Percentiles rank a stretch among this genome's conserved stretches.
phyloP scores from a whole-genome alignment of 257 asterid species.

The Solanum neorickii region DNA sequence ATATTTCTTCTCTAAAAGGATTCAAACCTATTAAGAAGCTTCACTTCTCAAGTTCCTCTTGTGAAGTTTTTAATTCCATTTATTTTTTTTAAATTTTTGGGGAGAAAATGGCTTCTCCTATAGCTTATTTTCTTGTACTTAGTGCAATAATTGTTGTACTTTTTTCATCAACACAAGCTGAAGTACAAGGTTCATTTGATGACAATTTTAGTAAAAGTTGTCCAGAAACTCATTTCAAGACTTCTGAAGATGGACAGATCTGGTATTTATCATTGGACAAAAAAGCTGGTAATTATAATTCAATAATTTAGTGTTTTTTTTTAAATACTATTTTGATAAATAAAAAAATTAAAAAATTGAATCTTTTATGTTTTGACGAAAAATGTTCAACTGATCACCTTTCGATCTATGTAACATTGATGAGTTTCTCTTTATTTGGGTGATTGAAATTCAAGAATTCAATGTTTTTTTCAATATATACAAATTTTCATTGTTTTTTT shows the following conservation, averaged over 20 bases:
- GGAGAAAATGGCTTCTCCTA: conserved; percentile 34
- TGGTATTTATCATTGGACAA: conserved; percentile 75
- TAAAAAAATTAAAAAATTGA: neutral
- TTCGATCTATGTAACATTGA: neutral
- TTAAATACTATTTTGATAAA: neutral
- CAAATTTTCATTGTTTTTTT: no score
- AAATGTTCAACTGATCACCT: neutral
- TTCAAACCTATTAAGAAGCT: conserved; percentile 3
- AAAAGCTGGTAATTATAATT: conserved; percentile 36
- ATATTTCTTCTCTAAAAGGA: neutral
- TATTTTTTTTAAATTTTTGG: neutral
- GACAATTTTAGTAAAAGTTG: conserved; percentile 73
- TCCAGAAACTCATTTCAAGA: conserved; percentile 69
- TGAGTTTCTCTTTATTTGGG: no score
- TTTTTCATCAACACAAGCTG: conserved; percentile 18
- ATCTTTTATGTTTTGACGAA: neutral
- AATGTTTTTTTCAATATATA: neutral
- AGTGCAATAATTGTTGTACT: conserved; percentile 9
- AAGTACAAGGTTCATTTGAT: conserved; percentile 31
- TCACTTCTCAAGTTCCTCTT: neutral
- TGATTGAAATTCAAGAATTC: neutral
- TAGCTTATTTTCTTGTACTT: conserved; percentile 18
- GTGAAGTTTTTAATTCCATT: neutral
- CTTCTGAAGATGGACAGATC: conserved; percentile 89
- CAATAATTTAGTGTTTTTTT: neutral